phyloP scores from a whole-genome alignment of 352 stramenopile species.

The Phytophthora meadii region DNA sequence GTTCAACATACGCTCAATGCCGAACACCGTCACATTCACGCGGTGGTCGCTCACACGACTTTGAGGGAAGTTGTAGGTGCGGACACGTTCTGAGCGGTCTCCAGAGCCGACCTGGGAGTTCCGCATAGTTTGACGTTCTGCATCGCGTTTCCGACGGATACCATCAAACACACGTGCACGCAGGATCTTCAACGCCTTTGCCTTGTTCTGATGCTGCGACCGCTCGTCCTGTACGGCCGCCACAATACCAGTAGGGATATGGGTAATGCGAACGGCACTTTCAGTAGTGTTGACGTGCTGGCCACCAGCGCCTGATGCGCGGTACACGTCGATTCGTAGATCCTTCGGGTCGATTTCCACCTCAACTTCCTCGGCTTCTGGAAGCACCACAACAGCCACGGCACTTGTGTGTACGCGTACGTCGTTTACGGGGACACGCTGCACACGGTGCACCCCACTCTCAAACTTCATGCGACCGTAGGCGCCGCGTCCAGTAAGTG shows the following conservation, averaged over 20 bases:
- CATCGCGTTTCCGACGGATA: conserved; percentile 76
- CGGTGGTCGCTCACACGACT: conserved; percentile 97
- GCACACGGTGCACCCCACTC: conserved; percentile 97
- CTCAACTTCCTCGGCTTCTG: conserved; percentile 88
- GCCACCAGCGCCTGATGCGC: conserved; percentile 95
- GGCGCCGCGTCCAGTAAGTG: conserved; percentile 74
- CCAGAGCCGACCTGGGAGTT: conserved; percentile 94
- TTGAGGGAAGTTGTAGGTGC: conserved; percentile 99
- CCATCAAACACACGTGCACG: conserved; percentile 96
- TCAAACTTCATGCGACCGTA: conserved; percentile 99
- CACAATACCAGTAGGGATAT: conserved; percentile 96
- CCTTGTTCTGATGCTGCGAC: conserved; percentile 98
- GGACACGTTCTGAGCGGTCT: conserved; percentile 96
- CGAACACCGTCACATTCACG: conserved; percentile 89
- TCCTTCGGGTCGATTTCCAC: conserved; percentile 94
- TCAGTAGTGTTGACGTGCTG: conserved; percentile 99
- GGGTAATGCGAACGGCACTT: conserved; percentile 96
- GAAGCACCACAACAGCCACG: conserved; percentile 97
- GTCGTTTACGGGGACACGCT: conserved; percentile 97
- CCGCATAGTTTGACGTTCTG: conserved; percentile 68
- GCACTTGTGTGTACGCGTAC: conserved; percentile 97
- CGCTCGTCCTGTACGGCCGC: conserved; percentile 94
- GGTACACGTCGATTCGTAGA: conserved; percentile 97
- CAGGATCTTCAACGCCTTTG: conserved; percentile 98
- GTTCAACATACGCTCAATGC: conserved; percentile 91